Evolutionary conservation across 768 basidiomycete genomes (phyloP), one percentile per base, ranked within the genome.

Genomic region (Leccinum olivaceopallidum): DNA sequence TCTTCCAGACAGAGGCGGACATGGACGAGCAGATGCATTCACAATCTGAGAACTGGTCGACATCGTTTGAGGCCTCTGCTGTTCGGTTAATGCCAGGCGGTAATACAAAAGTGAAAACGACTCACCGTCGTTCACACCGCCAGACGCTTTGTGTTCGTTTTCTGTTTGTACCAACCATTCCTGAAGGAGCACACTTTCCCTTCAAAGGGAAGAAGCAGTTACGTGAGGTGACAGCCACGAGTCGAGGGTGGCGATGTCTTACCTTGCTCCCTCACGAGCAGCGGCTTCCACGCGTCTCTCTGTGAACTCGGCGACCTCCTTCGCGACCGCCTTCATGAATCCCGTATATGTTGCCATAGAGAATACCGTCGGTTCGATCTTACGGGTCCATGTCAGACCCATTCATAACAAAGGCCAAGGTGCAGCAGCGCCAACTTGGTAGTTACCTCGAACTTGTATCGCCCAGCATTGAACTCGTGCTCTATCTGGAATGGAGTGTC

Each of bases 301-400:
- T 37, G 77, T 77, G 67, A 85, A 85, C 32, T 62, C 66, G 2
- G 62, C 56, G 1, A 81, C 69, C 58, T 87, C 82, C 0, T 71
- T 71, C 4, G 72, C 69, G 20, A 85, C 78, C 0, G 74, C 73
- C 4, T 72, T 63, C 2, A 78, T 65, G 61, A 85, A 84, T 1
- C 60, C 39, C 3, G 71, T 74, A 61, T 88, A 83, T 6, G 80
- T 75, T 9, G 70, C 68, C 76, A 88, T 81, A 9, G 84, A 86
- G 63, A 89, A 84, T 1, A 70, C 73, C 0, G 76, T 76, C 5
- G 77, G 71, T 63, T 87, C 80, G 47, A 87, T 78, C 79, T 85
- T 50, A 10, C 30, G 22, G 24, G 36, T 34, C 20, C 10, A 4
- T 47, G 34, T 58, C 65, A 61, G 69, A n/a, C 54, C 47, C 51